Base-by-base conservation (phyloP, 352 stramenopile genomes). In the Phytophthora podocarpi region DNA sequence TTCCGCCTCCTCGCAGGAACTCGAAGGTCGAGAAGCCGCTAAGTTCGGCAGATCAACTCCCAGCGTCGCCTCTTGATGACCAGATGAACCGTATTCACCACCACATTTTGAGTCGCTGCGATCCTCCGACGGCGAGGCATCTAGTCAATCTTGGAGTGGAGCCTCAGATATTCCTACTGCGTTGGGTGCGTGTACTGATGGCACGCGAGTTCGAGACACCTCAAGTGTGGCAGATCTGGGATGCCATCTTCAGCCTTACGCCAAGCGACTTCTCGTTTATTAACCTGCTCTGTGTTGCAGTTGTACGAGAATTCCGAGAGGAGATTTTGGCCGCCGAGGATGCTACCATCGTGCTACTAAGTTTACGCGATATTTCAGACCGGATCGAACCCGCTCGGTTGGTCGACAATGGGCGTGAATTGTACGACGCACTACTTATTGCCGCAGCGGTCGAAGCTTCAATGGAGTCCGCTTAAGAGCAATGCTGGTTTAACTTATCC, bases 191-290 rank as follows among this genome's bases (percentile, higher is more conserved):
- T 15, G 78, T 93, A 28, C 67, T 93, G 41, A 88, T 93, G 76
- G 78, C 84, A 26, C 76, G 84, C 9, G 84, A 93, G 63, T 93
- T 89, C 42, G 78, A 85, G 28, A 82, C 82, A 32, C 56, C 72
- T n/a, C 78, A 90, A 31, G 84, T 90, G 59, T 93, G 84, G 84
- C 78, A 82, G 16, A 65, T 93, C 46, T 93, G 84, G 84, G 81
- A 93, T 53, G 71, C 84, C 24, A 89, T 93, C 55, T 90, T 93
- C 54, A 79, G 71, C 16, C 65, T 93, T 26, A 91, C 84, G 4
- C 74, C 81, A 5, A 71, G 60, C 49, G 80, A 93, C 35, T 90
- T 91, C 47, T 80, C 76, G 27, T 91, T 93, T 32, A 89, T 90
- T 55, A 89, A 93, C 34, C 21, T 89, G 50, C 70, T 93, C 3